A percentile compares a stretch with the other conserved stretches of the same genome.
These are phyloP conservation scores for Penicillium sclerotiorum DNA, from an alignment of 2,329 filamentous ascomycete genomes.

Conservation along the genomic window DNA sequence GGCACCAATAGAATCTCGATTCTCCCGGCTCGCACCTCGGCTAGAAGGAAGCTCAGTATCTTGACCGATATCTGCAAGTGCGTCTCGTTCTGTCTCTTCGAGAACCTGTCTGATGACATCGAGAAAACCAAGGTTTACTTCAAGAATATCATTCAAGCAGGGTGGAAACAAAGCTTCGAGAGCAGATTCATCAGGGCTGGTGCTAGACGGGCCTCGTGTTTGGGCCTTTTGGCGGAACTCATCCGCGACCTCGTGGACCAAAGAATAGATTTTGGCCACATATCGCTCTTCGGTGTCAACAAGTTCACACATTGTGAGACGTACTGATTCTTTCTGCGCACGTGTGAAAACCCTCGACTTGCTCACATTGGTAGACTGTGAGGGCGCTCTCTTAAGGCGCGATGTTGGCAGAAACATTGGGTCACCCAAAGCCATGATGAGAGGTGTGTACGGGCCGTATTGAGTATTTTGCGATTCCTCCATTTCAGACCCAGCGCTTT, in stretches of 20 bases:
- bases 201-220: constrained; percentile 60
- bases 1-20: constrained; percentile 75
- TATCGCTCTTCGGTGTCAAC: constrained; percentile 94
- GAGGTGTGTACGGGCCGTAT: constrained; percentile 75
- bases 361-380: constrained; percentile 79
- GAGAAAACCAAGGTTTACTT: constrained; percentile 80
- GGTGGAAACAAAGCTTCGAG: constrained; percentile 77
- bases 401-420: constrained; percentile 85
- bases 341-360: constrained; percentile 75
- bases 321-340: constrained; percentile 79
- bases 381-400: constrained; percentile 80
- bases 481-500: constrained; percentile 56
- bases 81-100: constrained; percentile 80
- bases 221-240: constrained; percentile 75
- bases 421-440: constrained; percentile 80
- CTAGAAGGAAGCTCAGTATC: constrained; percentile 52
- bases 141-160: constrained; percentile 76
- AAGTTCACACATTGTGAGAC: constrained; percentile 86
- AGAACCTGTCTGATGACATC: constrained; percentile 74
- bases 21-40: constrained; percentile 47
- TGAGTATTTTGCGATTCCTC: constrained; percentile 48
- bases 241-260: constrained; percentile 78
- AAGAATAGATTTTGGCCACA: constrained; percentile 80
- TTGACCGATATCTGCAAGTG: constrained; percentile 73
- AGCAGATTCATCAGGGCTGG: constrained; percentile 71